Base-by-base conservation (phyloP, 352 stramenopile species). In the Phytophthora tubulina region DNA sequence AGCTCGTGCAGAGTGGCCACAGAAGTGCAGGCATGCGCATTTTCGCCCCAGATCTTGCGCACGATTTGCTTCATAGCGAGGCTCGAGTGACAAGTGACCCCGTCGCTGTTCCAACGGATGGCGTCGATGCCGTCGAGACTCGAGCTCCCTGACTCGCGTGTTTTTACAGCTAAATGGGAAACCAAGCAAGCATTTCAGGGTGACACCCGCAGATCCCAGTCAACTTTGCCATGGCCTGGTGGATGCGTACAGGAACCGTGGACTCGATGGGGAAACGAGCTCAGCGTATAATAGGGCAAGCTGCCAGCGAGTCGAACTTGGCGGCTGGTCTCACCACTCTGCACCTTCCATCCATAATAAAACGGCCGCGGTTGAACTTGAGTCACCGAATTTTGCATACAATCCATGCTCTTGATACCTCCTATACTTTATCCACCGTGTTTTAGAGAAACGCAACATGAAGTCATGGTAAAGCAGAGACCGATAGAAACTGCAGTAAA, bases 51-150 rank as follows among this genome's bases (percentile, higher is more conserved):
- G 65, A 64, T 57, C 41, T 72, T 62, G 48, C 68, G 63, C 69
- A 68, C 62, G 62, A 75, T 72, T 63, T 64, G 68, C 42, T 67
- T 57, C 63, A 64, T 65, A 71, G 53, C 62, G 51, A 69, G 62
- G 62, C 54, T 59, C 31, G 41, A 50, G 35, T 72, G 49, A 50
- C 48, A 44, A 59, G 64, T 60, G 41, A 27, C 21, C 21, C 1
- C 41, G 41, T 46, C 46, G 38, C 38, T 54, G 38, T 21, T 21
- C 21, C 21, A 62, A 67, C 55, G 56, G 38, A 41, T 70, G 53
- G 61, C 38, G 41, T 1, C 4, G 33, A 35, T 36, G 21, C 21
- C 21, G 38, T 51, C 39, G 33, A 55, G 55, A 53, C 39, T 36
- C 30, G 39, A 44, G 30, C 42, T n/a, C 56, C 52, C 45, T 55